Evolutionary conservation across 768 basidiomycete genomes (phyloP), one percentile per base, ranked within the genome.

Genomic region (Tubosaeta sp.): DNA sequence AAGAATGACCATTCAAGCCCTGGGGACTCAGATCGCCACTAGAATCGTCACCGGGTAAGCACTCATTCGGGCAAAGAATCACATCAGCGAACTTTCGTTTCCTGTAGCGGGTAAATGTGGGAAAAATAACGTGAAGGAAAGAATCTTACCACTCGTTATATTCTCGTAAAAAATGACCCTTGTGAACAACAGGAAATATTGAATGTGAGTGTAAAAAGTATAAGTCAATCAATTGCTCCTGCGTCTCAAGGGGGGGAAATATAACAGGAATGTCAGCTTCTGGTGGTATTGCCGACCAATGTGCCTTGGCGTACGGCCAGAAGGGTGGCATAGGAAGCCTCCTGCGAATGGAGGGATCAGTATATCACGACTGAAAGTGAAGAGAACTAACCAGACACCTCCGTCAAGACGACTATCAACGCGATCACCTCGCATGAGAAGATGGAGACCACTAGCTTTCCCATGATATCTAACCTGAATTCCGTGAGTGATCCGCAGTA

Each of bases 191-290:
- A 7, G 92, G 93, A 60, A 89, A 88, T 48, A 84, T 76, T 6
- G 92, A 91, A 59, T 95, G 91, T 29, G 88, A 83, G 61, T 91
- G 87, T 11, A 80, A 81, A 69, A 93, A 93, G 67, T 90, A 95
- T 8, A 91, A 71, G 31, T 81, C 77, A 46, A 94, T 65, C 5
- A 94, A 75, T 35, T 76, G 78, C 51, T 87, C 81, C 66, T 91
- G 90, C 32, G 81, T 71, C 16, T 77, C 74, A 19, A 74, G 61
- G 26, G 85, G 74, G 14, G 91, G 91, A 37, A 94, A 67, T 13
- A 69, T 70, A 32, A 80, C 72, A 35, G 74, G 65, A 39, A 78
- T 56, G 37, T 69, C 71, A 38, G 76, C 72, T 42, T 80, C 80
- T 17, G 72, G 68, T 12, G 74, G 71, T 19, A 73, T 68, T 35